Evolutionary conservation across 495 filamentous ascomycete species (phyloP).

Genomic region (Elasticomyces elasticus): DNA sequence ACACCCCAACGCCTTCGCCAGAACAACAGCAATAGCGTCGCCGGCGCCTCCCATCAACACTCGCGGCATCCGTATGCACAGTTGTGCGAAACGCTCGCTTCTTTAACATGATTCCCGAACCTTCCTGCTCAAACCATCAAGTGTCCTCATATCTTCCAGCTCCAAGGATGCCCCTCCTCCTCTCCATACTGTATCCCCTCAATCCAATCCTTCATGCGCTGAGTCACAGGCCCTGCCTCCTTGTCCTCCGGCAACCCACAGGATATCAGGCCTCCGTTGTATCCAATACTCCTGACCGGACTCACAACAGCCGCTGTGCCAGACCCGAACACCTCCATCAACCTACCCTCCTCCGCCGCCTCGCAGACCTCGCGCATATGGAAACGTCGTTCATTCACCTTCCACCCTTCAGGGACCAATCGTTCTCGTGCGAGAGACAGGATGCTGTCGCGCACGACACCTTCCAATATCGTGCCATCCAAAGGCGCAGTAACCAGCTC

Average conservation of each 20-base stretch:
- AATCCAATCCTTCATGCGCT: conserved; percentile 90
- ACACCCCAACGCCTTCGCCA: not conserved
- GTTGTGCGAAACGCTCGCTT: too few relatives aligned
- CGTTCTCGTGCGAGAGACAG: conserved; percentile 72
- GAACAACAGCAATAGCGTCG: not conserved
- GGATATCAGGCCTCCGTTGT: conserved; percentile 64
- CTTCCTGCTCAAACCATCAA: too few relatives aligned
- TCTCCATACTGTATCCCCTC: conserved; percentile 91
- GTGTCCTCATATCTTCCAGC: conserved; percentile 27
- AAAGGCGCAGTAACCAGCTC: conserved; percentile 86
- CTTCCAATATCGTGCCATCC: conserved; percentile 94
- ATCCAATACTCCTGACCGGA: conserved; percentile 79
- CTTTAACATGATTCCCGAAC: too few relatives aligned
- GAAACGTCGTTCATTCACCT: conserved; percentile 75
- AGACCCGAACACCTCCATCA: conserved; percentile 86
- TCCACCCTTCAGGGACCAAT: conserved; percentile 78
- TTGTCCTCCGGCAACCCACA: conserved; percentile 66
- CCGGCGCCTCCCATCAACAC: too few relatives aligned
- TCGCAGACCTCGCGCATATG: conserved; percentile 73
- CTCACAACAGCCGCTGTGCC: conserved; percentile 81
- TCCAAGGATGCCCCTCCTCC: conserved; percentile 71
- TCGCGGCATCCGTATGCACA: too few relatives aligned
- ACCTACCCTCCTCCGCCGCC: conserved; percentile 70
- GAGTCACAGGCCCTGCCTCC: conserved; percentile 78
- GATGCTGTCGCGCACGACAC: conserved; percentile 83